Percentiles rank a stretch among this genome's conserved stretches.
phyloP scores from a whole-genome alignment of 78 protist species.

The Monosiga brevicollis region DNA sequence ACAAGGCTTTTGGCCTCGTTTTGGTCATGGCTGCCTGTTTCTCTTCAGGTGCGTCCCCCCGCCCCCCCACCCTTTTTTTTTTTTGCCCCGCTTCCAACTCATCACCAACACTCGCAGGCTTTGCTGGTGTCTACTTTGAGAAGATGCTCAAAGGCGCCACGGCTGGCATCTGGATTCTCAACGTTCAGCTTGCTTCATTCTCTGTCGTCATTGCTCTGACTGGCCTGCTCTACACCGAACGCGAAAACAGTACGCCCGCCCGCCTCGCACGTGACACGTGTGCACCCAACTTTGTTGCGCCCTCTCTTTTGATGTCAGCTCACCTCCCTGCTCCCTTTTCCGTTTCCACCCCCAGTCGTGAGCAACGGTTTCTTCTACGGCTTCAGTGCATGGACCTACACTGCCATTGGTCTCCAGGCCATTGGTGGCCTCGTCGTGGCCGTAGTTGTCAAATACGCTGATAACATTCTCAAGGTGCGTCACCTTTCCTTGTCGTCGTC shows the following conservation, averaged over 20 bases:
- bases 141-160: slow-evolving; percentile 32
- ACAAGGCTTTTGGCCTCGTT: neutral
- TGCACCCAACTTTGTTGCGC: no score
- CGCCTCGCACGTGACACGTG: no score
- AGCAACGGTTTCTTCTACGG: slow-evolving; percentile 34
- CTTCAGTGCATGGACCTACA: neutral
- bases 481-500: no score
- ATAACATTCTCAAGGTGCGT: slow-evolving; percentile 55
- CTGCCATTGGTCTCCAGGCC: slow-evolving; percentile 25
- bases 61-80: no score
- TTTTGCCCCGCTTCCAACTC: no score
- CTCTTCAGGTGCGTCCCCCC: neutral
- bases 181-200: slow-evolving; percentile 36
- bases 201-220: neutral
- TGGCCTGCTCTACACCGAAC: neutral
- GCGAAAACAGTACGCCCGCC: no score
- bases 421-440: slow-evolving; percentile 64
- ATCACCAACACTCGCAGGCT: neutral
- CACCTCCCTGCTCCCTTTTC: no score
- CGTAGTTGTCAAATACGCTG: slow-evolving; percentile 65
- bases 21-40: slow-evolving; percentile 35
- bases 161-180: slow-evolving; percentile 42
- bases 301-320: no score
- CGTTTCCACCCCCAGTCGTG: slow-evolving; percentile 5
- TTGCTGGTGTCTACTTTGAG: slow-evolving; percentile 66